Conservation (phyloP, 306 rosid genomes). For the Bauhinia variegata region DNA sequence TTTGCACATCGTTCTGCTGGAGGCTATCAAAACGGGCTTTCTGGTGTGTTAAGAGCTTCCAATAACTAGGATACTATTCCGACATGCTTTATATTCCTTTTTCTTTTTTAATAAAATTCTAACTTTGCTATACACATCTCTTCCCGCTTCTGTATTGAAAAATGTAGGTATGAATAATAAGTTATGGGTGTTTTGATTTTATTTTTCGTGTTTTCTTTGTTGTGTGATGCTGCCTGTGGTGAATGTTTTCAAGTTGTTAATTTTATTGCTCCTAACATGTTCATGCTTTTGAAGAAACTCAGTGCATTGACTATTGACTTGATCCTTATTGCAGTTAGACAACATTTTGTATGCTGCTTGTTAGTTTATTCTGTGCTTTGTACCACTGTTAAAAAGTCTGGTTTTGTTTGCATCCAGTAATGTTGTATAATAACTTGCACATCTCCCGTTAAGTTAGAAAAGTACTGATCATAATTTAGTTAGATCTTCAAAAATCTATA, state of each 20-base stretch:
- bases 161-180: neutral
- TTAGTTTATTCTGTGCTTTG: slow-evolving; percentile 8
- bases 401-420: neutral
- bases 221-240: slow-evolving; percentile 14
- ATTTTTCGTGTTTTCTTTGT: slow-evolving; percentile 17
- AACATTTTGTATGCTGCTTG: neutral
- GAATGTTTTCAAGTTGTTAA: neutral
- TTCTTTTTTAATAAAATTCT: neutral
- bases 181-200: slow-evolving; percentile 3
- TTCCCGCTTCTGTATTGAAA: neutral
- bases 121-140: neutral
- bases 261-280: slow-evolving; percentile 10
- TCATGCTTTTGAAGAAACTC: slow-evolving; percentile 9
- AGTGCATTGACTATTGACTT: neutral
- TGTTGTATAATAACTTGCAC: no score
- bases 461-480: neutral
- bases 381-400: neutral
- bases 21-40: slow-evolving; percentile 71
- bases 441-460: neutral
- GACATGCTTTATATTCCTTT: slow-evolving; percentile 10
- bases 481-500: neutral
- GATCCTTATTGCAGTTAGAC: neutral
- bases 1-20: slow-evolving; percentile 69
- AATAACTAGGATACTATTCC: slow-evolving; percentile 15
- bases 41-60: slow-evolving; percentile 49